Evolutionary conservation across 129 eudicot species (phyloP).

Genomic region (Erigeron canadensis): DNA sequence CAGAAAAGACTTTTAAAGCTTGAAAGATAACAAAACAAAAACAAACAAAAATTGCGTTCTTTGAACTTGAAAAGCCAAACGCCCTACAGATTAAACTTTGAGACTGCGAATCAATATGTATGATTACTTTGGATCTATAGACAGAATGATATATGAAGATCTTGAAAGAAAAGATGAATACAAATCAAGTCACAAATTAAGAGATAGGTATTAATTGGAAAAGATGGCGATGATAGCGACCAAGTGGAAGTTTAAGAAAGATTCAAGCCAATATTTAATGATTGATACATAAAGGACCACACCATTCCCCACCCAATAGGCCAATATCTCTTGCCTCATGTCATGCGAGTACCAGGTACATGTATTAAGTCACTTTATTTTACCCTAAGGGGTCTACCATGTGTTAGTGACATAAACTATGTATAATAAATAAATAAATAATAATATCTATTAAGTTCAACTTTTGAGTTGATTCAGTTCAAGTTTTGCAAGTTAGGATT

Average conservation of each 20-base stretch:
- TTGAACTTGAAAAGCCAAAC: slow-evolving; percentile 7
- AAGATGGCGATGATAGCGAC: slow-evolving; percentile 35
- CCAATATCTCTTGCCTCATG: slow-evolving; percentile 22
- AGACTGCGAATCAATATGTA: slow-evolving; percentile 16
- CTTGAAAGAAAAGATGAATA: slow-evolving; percentile 9
- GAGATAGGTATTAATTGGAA: slow-evolving; percentile 24
- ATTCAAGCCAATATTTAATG: slow-evolving; percentile 21
- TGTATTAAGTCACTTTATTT: slow-evolving; percentile 22
- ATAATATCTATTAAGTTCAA: too few species aligned
- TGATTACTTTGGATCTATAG: slow-evolving; percentile 3
- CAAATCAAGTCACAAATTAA: slow-evolving; percentile 20
- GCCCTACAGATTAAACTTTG: not conserved
- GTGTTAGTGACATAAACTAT: slow-evolving; percentile 17
- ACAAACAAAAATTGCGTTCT: not conserved
- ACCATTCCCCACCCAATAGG: not conserved
- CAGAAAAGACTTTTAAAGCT: too few species aligned
- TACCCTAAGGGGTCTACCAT: slow-evolving; percentile 30
- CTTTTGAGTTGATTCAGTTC: not conserved
- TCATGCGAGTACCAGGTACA: slow-evolving; percentile 29
- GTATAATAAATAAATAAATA: too few species aligned
- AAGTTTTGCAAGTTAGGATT: not conserved
- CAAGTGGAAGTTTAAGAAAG: slow-evolving; percentile 32
- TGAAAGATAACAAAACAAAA: too few species aligned
- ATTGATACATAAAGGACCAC: slow-evolving; percentile 17
- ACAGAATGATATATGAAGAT: slow-evolving; percentile 1